Conservation (phyloP, 768 basidiomycete genomes). For the Mycena galopus region DNA sequence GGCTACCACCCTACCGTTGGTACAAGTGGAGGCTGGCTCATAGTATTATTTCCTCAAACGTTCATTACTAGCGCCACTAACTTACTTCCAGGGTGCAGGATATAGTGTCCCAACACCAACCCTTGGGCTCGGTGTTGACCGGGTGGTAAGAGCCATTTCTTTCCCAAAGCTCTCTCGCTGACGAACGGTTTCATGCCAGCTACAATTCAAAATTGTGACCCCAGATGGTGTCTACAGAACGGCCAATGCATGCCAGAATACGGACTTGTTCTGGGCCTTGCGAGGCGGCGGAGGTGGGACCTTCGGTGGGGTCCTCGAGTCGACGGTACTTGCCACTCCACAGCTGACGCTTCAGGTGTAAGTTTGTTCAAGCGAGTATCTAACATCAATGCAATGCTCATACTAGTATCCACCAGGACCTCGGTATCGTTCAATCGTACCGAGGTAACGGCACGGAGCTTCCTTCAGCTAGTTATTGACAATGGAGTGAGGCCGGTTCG, state of each 20-base stretch:
- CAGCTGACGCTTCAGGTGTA: constrained; percentile 27
- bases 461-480: constrained; percentile 44
- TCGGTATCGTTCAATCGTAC: constrained; percentile 39
- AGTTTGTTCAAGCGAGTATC: constrained; percentile 3
- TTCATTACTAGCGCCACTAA: background rate
- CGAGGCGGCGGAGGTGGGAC: constrained; percentile 63
- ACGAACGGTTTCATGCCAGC: constrained; percentile 36
- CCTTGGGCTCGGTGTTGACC: constrained; percentile 24
- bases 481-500: constrained; percentile 51
- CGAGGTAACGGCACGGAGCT: constrained; percentile 35
- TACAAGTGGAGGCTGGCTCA: constrained; percentile 23
- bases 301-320: constrained; percentile 53
- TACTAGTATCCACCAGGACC: constrained; percentile 38
- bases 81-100: constrained; percentile 14
- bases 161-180: constrained; percentile 21
- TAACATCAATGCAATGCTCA: constrained; percentile 14
- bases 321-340: constrained; percentile 8
- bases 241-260: constrained; percentile 57
- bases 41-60: constrained; percentile 18
- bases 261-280: constrained; percentile 61
- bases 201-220: constrained; percentile 55
- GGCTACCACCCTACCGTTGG: constrained; percentile 19
- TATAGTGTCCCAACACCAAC: constrained; percentile 20
- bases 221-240: constrained; percentile 57
- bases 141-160: constrained; percentile 10